Evolutionary conservation across 495 filamentous ascomycete genomes (phyloP), one percentile per base, ranked within the genome.

Genomic region (Hyaloscypha variabilis): DNA sequence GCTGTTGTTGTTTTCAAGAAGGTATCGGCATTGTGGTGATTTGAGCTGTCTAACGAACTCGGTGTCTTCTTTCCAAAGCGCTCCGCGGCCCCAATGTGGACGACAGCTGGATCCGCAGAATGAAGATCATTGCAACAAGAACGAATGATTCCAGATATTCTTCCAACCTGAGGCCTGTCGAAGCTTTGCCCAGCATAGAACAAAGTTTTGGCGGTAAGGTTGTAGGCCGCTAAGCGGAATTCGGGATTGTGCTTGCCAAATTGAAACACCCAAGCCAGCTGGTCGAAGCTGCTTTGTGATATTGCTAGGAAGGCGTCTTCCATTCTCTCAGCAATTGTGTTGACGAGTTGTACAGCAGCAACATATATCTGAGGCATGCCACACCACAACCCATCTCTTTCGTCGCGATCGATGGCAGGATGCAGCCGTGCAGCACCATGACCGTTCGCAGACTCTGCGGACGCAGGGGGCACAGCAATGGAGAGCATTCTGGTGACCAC

Each of bases 331-430:
- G 86, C 68, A 53, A 92, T 63, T 30, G 76, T 72, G 10, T 77
- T 67, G 58, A 90, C 77, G 6, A 96, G 68, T 25, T 81, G 77
- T 62, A 95, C 76, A 39, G 85, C 84, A 14, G 89, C 84, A 42
- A 84, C 74, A 67, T 97, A 91, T 66, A 97, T 85, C 25, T 83
- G 80, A 29, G 93, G 92, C 6, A 97, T 77, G 34, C 86, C 82
- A 26, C 80, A 75, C 82, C 87, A 92, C 13, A 97, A 78, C 51
- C 83, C 81, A 66, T 94, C 91, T 65, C 88, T 85, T 74, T 97
- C 93, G 53, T 92, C 91, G 55, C 88, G 85, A 39, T 86, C 78
- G 66, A 96, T 86, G 70, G 90, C 86, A 24, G 83, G 78, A 62
- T 91, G 92, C 59, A 85, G 79, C 14, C 82, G 67, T 65, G 69